Percentiles rank a stretch among this genome's conserved stretches.
Conservation (phyloP, 768 basidiomycete genomes). For the Wakefieldia striispora region DNA sequence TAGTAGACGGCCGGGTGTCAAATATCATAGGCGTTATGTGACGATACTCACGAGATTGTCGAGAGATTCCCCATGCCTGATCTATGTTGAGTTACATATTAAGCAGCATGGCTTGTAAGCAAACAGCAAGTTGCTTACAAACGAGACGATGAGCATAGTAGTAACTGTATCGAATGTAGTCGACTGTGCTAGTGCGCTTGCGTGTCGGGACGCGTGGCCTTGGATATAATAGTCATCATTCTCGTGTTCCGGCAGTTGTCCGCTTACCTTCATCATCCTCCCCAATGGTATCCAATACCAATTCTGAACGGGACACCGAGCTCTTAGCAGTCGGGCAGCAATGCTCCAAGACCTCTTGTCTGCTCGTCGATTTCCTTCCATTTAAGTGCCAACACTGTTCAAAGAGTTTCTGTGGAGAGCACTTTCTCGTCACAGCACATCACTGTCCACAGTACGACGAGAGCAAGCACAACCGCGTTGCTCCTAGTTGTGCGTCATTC, state of each 20-base stretch:
- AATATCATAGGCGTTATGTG: no score
- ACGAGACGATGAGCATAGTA: constrained; percentile 27
- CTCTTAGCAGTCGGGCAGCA: constrained; percentile 69
- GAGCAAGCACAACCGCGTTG: constrained; percentile 66
- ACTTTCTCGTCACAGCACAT: constrained; percentile 70
- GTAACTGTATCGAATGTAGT: neutral
- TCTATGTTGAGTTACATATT: constrained; percentile 38
- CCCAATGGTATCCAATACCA: constrained; percentile 10
- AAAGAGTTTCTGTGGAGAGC: constrained; percentile 70
- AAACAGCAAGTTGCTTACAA: constrained; percentile 19
- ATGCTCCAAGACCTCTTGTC: constrained; percentile 65
- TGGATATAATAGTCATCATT: constrained; percentile 11
- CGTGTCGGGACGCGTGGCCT: constrained; percentile 32
- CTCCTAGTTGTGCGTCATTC: constrained; percentile 61
- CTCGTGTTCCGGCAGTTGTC: neutral
- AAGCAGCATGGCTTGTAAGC: no score
- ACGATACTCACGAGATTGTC: constrained; percentile 61
- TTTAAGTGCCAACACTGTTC: constrained; percentile 84
- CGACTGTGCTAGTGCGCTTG: constrained; percentile 10
- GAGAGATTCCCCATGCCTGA: constrained; percentile 75
- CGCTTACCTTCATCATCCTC: neutral
- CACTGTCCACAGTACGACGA: constrained; percentile 70
- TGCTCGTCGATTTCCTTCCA: constrained; percentile 79
- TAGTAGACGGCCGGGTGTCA: neutral
- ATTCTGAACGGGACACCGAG: constrained; percentile 45